Percentiles rank a stretch among this genome's conserved stretches.
Evolutionary conservation across 352 stramenopile genomes (phyloP).

Genomic region (Pythium pyrilobum): DNA sequence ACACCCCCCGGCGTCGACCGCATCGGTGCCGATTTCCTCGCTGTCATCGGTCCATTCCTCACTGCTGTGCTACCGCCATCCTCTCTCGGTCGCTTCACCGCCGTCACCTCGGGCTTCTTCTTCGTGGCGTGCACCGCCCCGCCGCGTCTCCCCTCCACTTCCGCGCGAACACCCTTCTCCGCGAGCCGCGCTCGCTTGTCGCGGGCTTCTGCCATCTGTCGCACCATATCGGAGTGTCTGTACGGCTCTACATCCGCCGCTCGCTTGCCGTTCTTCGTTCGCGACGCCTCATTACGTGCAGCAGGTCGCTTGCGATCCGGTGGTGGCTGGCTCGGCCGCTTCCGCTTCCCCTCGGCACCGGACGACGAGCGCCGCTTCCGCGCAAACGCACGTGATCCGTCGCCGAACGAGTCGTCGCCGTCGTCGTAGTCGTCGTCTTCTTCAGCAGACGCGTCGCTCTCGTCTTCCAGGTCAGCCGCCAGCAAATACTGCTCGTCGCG

Average conservation of each 20-base stretch:
- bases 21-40: conserved; percentile 6
- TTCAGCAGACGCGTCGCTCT: conserved; percentile 4
- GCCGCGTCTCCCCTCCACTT: too few species aligned
- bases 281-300: not conserved
- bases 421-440: conserved; percentile 22
- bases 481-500: conserved; percentile 10
- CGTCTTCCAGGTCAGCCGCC: conserved; percentile 3
- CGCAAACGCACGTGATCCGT: conserved; percentile 13
- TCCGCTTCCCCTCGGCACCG: not conserved
- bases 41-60: not conserved
- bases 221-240: not conserved
- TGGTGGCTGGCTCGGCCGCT: not conserved
- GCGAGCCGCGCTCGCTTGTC: not conserved
- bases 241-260: not conserved
- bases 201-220: not conserved
- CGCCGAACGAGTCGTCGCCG: conserved; percentile 15
- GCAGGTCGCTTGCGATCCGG: not conserved
- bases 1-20: not conserved
- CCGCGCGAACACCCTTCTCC: too few species aligned
- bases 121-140: not conserved
- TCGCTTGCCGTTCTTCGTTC: not conserved
- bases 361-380: conserved; percentile 2
- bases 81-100: not conserved
- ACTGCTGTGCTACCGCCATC: not conserved
- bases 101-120: too few species aligned